Conservation (phyloP, 1,284 basidiomycete species). For the Mycosarcoma mackinlayi region DNA sequence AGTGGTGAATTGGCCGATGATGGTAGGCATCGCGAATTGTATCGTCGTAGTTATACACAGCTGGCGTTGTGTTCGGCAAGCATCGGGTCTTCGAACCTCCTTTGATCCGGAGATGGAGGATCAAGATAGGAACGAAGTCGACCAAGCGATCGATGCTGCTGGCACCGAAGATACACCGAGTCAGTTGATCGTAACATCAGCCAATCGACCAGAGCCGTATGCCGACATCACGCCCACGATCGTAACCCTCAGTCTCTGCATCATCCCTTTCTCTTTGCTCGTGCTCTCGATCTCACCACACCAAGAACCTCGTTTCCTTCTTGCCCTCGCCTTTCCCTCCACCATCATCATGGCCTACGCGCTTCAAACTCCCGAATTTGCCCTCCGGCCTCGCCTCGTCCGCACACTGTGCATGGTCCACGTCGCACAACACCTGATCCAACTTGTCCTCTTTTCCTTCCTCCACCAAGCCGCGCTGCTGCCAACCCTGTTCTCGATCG, state of each 20-base stretch:
- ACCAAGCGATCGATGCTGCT: not conserved
- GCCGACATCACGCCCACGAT: conserved; percentile 16
- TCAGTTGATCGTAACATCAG: not conserved
- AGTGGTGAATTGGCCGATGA: conserved; percentile 65
- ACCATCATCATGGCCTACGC: conserved; percentile 36
- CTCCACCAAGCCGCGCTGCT: conserved; percentile 50
- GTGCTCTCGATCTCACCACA: conserved; percentile 67
- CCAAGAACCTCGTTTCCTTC: conserved; percentile 68
- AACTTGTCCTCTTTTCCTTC: conserved; percentile 44
- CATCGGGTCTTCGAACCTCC: too few species aligned
- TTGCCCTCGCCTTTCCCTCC: conserved; percentile 63
- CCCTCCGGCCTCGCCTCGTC: conserved; percentile 14
- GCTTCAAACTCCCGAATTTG: conserved; percentile 20
- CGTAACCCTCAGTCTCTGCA: conserved; percentile 9
- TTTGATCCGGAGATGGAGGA: too few species aligned
- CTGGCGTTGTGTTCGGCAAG: not conserved
- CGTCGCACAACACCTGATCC: conserved; percentile 34
- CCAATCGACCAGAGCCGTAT: not conserved
- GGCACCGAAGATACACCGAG: not conserved
- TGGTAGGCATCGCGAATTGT: conserved; percentile 54
- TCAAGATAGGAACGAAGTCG: conserved; percentile 2
- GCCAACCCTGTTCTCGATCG: conserved; percentile 37
- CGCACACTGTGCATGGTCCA: conserved; percentile 14
- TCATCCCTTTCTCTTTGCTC: conserved; percentile 32
- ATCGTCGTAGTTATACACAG: conserved; percentile 11